Evolutionary conservation across 1,139 yeast genomes (phyloP), one percentile per base, ranked within the genome.

Genomic region (Kluyveromyces sp.): DNA sequence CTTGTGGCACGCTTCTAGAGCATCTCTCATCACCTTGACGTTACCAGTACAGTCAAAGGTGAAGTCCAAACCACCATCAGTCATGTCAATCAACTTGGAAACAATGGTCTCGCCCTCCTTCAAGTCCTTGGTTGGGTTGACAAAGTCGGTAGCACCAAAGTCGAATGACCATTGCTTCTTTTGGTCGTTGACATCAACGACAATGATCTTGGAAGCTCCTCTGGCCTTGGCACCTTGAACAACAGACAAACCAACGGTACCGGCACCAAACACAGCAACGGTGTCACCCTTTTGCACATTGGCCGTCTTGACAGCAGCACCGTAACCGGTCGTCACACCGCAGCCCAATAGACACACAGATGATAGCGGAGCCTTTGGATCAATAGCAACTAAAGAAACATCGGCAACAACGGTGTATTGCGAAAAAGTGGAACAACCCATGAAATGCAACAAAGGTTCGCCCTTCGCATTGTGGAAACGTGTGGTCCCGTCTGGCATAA

Each of bases 21-120:
- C 98, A 62, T 79, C 74, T 72, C 97, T 82, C 98, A 92, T 92
- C 46, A 92, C 98, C 41, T 78, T 69, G 51, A 83, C 92, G 65
- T 92, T 94, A 72, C 98, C 98, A 47, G 98, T 92, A 75, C 97
- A 90, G 72, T 94, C 98, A 64, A 92, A 92, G 36, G 97, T 90
- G 72, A 68, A 88, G 64, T 92, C 98, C 55, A 90, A 78, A 44
- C 98, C 98, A 59, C 98, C 98, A 62, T 92, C 97, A 49, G 97
- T 89, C 79, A 82, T 72, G 63, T 87, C 95, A 57, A 88, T 72
- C 58, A 92, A 77, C 65, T 87, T 82, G 49, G 87, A 87, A 48
- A 89, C 97, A 62, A 90, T 80, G 37, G 86, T 74, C 51, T 79
- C 74, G 46, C 88, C 92, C 58, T 80, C 81, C 46, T 83, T 79